Base-by-base conservation (phyloP, 306 rosid genomes). In the Cicer arietinum region DNA sequence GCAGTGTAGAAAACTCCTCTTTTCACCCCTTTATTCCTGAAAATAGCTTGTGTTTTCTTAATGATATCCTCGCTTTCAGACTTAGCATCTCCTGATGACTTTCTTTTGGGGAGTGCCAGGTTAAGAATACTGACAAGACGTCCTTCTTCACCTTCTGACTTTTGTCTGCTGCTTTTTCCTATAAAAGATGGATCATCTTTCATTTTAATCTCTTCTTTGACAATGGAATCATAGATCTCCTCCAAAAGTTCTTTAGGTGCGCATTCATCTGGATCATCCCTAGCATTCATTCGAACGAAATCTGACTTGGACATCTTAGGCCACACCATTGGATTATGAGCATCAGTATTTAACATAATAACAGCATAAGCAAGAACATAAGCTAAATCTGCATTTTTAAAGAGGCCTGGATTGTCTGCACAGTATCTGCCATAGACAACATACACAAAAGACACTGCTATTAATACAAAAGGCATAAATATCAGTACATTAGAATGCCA, bases 301-400 rank as follows among this genome's bases (percentile, higher is more conserved):
- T 95, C 99, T 11, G 90, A 77, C 87, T 90, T 92, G 81, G 97
- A 87, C 99, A 95, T 92, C 87, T 95, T 95, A 69, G 99, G 99
- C 99, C 99, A 92, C 88, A 95, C 98, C 92, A 95, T 90, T 50
- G 98, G 99, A 79, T 92, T 95, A 83, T 95, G 99, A 51, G 98
- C 99, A 84, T 95, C 99, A 60, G 99, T 95, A 82, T 90, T 95
- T 85, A 95, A 82, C 97, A 95, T 70, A 56, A 95, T 95, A 83
- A 92, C 98, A 43, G 99, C 96, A 80, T 95, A 95, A 39, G 98
- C 99, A 80, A 95, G 97, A 88, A 95, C 95, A 82, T 95, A 95
- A 18, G 98, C 99, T 47, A 94, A 88, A 88, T 95, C 99, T 61
- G 99, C 99, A 81, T 92, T 92, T 85, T 88, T 90, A 80, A 95